Conservation (phyloP, 176 grass and related monocot species). For the Raddia distichophylla region DNA sequence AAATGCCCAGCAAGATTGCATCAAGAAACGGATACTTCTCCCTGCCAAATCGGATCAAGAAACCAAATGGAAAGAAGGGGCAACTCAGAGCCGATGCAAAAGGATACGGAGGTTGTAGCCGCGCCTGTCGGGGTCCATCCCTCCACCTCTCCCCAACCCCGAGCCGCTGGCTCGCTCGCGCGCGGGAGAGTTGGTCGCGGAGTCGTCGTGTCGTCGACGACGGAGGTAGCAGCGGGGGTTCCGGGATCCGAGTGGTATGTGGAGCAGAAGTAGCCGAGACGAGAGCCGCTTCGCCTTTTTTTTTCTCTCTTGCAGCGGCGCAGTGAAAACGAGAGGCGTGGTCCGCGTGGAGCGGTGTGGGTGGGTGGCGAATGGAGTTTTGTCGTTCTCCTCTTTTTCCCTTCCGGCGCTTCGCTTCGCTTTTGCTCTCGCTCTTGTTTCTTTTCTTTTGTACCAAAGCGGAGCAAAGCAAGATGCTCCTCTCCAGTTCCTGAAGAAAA, state of each 20-base stretch:
- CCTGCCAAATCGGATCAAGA: slow-evolving; percentile 43
- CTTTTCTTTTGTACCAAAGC: slow-evolving; percentile 38
- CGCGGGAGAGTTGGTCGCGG: background rate
- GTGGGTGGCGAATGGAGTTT: slow-evolving; percentile 52
- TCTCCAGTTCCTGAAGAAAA: background rate
- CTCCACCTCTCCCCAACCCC: background rate
- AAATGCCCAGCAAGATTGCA: slow-evolving; percentile 44
- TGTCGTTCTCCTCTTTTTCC: slow-evolving; percentile 12
- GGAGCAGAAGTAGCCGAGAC: slow-evolving; percentile 5
- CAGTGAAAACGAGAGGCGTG: slow-evolving; percentile 46
- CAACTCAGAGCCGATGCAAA: slow-evolving; percentile 20
- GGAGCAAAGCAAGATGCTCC: slow-evolving; percentile 20
- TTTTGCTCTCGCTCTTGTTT: slow-evolving; percentile 8
- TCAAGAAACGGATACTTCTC: background rate
- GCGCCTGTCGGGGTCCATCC: slow-evolving; percentile 75
- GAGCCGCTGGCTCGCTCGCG: slow-evolving; percentile 7
- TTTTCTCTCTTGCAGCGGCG: background rate
- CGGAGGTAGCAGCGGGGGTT: background rate
- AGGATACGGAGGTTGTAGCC: slow-evolving; percentile 98
- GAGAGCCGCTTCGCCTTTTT: slow-evolving; percentile 4
- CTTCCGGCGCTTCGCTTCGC: background rate
- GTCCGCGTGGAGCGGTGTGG: slow-evolving; percentile 45
- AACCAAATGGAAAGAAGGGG: background rate
- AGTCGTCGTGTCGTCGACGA: slow-evolving; percentile 24
- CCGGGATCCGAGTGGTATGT: slow-evolving; percentile 47